These are phyloP conservation scores for Pleodorina starrii DNA, from an alignment of 139 green algal genomes.

Conservation along the genomic window DNA sequence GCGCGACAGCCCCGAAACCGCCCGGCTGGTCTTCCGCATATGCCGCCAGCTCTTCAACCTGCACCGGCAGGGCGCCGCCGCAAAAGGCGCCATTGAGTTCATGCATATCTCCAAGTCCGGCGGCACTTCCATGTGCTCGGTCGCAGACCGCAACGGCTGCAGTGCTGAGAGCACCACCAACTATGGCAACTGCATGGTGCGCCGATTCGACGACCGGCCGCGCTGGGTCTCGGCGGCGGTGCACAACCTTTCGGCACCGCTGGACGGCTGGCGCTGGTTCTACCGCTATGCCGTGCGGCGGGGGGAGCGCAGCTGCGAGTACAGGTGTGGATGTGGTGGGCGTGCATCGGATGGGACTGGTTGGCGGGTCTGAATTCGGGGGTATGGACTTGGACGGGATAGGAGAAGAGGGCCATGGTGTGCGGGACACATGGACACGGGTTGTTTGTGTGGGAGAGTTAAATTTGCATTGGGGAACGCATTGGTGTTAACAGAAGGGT, in stretches of 20 bases:
- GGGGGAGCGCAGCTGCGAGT: conserved; percentile 38
- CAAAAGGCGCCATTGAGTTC: conserved; percentile 46
- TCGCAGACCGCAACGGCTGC: conserved; percentile 43
- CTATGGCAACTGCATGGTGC: conserved; percentile 49
- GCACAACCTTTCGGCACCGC: neutral
- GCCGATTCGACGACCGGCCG: conserved; percentile 47
- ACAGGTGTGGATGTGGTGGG: neutral
- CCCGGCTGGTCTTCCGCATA: neutral
- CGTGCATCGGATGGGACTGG: too few relatives aligned
- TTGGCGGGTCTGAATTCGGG: too few relatives aligned
- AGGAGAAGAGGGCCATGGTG: too few relatives aligned
- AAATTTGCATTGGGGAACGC: too few relatives aligned
- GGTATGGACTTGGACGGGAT: too few relatives aligned
- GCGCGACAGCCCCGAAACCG: neutral
- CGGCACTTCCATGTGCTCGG: conserved; percentile 40
- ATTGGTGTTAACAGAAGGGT: too few relatives aligned
- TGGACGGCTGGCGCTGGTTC: conserved; percentile 39
- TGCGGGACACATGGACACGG: too few relatives aligned
- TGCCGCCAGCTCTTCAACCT: neutral
- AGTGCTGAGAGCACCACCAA: conserved; percentile 15
- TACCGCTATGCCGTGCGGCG: conserved; percentile 29
- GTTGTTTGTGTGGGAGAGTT: too few relatives aligned
- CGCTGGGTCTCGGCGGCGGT: conserved; percentile 18
- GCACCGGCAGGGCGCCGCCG: conserved; percentile 27
- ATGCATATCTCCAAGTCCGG: conserved; percentile 46